Conservation (phyloP, 2,329 filamentous ascomycete species). For the Ceratocystis harringtonii region DNA sequence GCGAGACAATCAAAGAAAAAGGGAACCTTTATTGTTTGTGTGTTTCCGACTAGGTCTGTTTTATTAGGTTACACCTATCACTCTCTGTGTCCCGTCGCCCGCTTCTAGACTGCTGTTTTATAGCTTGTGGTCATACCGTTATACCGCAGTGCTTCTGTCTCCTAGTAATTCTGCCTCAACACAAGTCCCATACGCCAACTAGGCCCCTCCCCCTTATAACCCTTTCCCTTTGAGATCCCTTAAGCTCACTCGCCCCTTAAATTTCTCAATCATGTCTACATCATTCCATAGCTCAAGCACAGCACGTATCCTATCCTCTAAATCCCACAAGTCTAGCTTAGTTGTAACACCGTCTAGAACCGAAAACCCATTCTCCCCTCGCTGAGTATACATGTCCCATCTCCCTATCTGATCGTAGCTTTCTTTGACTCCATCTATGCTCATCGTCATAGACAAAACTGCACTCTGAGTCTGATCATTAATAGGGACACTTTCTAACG, state of each 20-base stretch:
- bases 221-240: slow-evolving; percentile 1
- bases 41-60: neutral
- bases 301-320: neutral
- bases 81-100: neutral
- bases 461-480: slow-evolving; percentile 18
- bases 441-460: neutral
- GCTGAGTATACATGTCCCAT: neutral
- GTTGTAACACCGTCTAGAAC: neutral
- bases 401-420: neutral
- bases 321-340: neutral
- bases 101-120: neutral
- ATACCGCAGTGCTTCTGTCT: neutral
- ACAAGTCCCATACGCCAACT: neutral
- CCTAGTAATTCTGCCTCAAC: neutral
- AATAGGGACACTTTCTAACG: slow-evolving; percentile 21
- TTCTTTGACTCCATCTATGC: neutral
- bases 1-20: neutral
- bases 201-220: neutral
- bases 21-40: neutral
- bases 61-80: neutral
- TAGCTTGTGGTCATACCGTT: neutral
- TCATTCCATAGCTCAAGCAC: neutral
- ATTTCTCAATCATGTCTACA: neutral
- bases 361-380: neutral
- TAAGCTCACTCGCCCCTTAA: neutral